Evolutionary conservation across 805 yeast species (phyloP).

Genomic region (Suhomyces canberraensis): DNA sequence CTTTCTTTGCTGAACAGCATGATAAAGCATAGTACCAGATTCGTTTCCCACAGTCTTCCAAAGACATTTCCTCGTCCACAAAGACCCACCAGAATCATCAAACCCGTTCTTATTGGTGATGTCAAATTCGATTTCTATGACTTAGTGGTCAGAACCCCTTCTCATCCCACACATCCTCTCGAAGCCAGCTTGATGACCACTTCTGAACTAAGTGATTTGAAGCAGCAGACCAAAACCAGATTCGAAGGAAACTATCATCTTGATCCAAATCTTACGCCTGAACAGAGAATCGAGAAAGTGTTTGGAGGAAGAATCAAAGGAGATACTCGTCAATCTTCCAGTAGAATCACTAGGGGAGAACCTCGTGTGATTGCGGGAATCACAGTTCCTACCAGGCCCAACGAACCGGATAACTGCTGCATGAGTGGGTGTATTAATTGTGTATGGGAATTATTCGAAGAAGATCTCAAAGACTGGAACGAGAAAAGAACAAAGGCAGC

Average conservation of each 20-base stretch:
- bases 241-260: conserved; percentile 33
- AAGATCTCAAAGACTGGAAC: conserved; percentile 85
- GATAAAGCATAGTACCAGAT: neutral
- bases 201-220: conserved; percentile 16
- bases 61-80: neutral
- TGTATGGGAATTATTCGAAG: conserved; percentile 92
- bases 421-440: conserved; percentile 97
- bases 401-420: conserved; percentile 93
- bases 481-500: conserved; percentile 57
- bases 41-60: neutral
- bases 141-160: conserved; percentile 31
- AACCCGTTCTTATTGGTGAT: conserved; percentile 1
- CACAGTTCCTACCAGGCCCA: conserved; percentile 76
- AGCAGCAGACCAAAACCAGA: conserved; percentile 17
- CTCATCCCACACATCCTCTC: conserved; percentile 31
- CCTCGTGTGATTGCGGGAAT: conserved; percentile 54
- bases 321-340: conserved; percentile 41
- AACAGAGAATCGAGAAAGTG: conserved; percentile 46
- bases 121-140: conserved; percentile 33
- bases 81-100: neutral
- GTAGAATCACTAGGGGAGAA: conserved; percentile 34
- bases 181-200: conserved; percentile 26
- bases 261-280: conserved; percentile 32
- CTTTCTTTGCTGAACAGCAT: no score
- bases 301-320: conserved; percentile 60